phyloP scores from a whole-genome alignment of 2,329 filamentous ascomycete species.

The Plectosphaerella cucumerina region DNA sequence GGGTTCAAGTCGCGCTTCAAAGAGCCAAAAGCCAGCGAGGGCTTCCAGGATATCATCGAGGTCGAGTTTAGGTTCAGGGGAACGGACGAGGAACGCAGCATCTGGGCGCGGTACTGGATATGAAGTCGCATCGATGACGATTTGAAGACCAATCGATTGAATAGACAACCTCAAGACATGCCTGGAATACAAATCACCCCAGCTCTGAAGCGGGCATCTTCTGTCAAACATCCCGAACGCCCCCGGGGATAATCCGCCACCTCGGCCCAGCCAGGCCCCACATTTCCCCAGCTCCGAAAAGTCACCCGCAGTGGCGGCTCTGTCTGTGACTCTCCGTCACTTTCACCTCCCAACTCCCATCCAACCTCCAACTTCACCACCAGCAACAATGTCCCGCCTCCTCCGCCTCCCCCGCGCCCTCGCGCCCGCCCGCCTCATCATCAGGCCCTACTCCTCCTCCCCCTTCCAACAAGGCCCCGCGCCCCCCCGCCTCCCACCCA shows the following conservation, averaged over 20 bases:
- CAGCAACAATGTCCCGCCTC: slow-evolving; percentile 17
- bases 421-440: slow-evolving; percentile 9
- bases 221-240: too few relatives aligned
- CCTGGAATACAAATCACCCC: too few relatives aligned
- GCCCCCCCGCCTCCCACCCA: slow-evolving; percentile 81
- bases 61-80: slow-evolving; percentile 76
- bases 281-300: too few relatives aligned
- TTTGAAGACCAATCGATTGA: too few relatives aligned
- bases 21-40: slow-evolving; percentile 68
- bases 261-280: too few relatives aligned
- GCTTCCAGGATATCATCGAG: slow-evolving; percentile 74
- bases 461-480: slow-evolving; percentile 55
- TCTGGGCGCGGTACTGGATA: slow-evolving; percentile 78
- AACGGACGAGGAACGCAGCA: slow-evolving; percentile 58
- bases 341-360: too few relatives aligned
- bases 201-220: too few relatives aligned
- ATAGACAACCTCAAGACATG: too few relatives aligned
- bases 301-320: too few relatives aligned
- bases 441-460: slow-evolving; percentile 15
- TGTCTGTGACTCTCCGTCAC: too few relatives aligned
- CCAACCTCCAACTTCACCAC: background rate
- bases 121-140: slow-evolving; percentile 30
- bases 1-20: slow-evolving; percentile 70
- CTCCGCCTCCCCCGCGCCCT: slow-evolving; percentile 13
- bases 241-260: too few relatives aligned